Evolutionary conservation across 2,329 filamentous ascomycete genomes (phyloP).

Genomic region (Fusarium pseudograminearum): DNA sequence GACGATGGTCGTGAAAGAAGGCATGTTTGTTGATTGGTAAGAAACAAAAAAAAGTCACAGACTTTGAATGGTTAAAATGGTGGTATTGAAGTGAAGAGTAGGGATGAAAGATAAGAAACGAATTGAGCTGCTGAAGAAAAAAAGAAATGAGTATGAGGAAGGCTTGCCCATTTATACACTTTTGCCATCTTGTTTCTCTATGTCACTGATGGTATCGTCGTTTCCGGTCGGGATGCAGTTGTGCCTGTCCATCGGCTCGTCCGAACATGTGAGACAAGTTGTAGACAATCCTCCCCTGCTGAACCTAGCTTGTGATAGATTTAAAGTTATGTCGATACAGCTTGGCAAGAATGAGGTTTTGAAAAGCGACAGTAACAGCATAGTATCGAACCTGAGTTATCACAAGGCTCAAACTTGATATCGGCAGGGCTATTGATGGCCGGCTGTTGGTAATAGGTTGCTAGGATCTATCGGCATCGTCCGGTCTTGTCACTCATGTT

Average conservation of each 20-base stretch:
- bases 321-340: constrained; percentile 2
- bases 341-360: not conserved
- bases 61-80: not conserved
- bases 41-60: not conserved
- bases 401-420: not conserved
- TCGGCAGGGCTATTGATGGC: not conserved
- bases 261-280: not conserved
- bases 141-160: fast-evolving
- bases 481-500: not conserved
- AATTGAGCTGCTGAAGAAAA: constrained; percentile 9
- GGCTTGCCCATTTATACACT: not conserved
- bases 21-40: not conserved
- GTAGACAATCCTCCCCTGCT: not conserved
- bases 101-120: not conserved
- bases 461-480: not conserved
- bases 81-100: not conserved
- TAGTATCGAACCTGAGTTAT: not conserved
- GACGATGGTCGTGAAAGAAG: constrained; percentile 1
- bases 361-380: not conserved
- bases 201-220: fast-evolving
- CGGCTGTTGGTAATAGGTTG: too few relatives aligned
- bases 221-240: not conserved
- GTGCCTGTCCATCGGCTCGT: not conserved
- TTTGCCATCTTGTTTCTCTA: fast-evolving
- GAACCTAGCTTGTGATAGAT: not conserved